Evolutionary conservation across 2,329 filamentous ascomycete species (phyloP).

Genomic region (Graphium sp.): DNA sequence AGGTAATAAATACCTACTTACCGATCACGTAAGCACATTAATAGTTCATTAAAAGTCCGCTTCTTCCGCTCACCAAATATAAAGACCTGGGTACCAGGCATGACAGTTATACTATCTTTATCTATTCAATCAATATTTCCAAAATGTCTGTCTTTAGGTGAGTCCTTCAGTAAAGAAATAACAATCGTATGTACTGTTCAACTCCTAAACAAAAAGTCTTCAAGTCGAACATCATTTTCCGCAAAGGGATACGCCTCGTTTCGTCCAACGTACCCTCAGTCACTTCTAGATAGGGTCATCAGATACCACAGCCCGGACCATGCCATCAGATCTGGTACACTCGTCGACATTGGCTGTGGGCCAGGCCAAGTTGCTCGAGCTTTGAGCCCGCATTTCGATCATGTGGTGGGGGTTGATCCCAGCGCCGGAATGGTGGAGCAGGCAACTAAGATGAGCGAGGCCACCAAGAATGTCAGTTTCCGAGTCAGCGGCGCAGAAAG

Average conservation of each 20-base stretch:
- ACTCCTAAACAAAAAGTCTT: slow-evolving; percentile 2
- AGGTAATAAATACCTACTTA: too few relatives aligned
- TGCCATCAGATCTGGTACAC: slow-evolving; percentile 8
- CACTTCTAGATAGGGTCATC: slow-evolving; percentile 35
- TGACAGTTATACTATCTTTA: too few relatives aligned
- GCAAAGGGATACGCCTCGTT: slow-evolving; percentile 41
- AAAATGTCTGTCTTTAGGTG: slow-evolving; percentile 11
- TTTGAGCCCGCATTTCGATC: slow-evolving; percentile 32
- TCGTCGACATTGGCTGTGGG: slow-evolving; percentile 47
- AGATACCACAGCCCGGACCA: slow-evolving; percentile 25
- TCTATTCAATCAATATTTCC: too few relatives aligned
- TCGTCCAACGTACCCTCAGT: slow-evolving; percentile 38
- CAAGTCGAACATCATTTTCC: slow-evolving; percentile 37
- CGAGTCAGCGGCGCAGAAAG: slow-evolving; percentile 34
- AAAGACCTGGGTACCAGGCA: too few relatives aligned
- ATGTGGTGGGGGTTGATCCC: slow-evolving; percentile 36
- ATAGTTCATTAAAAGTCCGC: too few relatives aligned
- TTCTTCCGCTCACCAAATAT: too few relatives aligned
- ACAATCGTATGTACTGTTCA: not conserved
- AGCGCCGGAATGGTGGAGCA: slow-evolving; percentile 39
- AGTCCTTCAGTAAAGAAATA: slow-evolving; percentile 5
- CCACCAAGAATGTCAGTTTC: slow-evolving; percentile 26
- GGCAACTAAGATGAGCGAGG: slow-evolving; percentile 21
- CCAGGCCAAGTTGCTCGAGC: slow-evolving; percentile 39
- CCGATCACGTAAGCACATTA: too few relatives aligned